Evolutionary conservation across 371 early-diverging fungal genomes (phyloP), one percentile per base, ranked within the genome.

Genomic region (Mycotypha africana): DNA sequence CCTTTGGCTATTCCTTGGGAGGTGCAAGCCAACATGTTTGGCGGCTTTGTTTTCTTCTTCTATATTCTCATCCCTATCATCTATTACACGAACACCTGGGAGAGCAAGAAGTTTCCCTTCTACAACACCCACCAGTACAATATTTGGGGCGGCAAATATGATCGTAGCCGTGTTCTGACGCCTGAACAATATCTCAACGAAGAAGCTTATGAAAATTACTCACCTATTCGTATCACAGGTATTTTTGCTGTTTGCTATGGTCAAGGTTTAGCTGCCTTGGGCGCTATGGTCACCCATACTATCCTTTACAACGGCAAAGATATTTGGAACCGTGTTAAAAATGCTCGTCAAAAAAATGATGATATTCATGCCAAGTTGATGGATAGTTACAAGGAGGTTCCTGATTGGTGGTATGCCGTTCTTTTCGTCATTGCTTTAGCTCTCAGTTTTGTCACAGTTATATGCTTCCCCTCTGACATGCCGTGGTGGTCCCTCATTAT

Each of bases 211-310:
- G 76, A 70, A 2, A 63, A 49, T 5, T 79, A 84, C 52, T 75
- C 79, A 4, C 91, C 89, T 4, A 78, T 92, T 12, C 78, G 83
- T 58, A 81, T 91, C 62, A 78, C 89, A 8, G 70, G 79, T 15
- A 80, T 78, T 52, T 89, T 91, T 61, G 88, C 88, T 20, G 65
- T 85, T 30, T 74, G 79, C 21, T 88, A 86, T 39, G 84, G 81
- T 1, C 74, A 79, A 28, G 74, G 81, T 32, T 73, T 88, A 30
- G 81, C 82, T 24, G 70, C 79, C 8, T 67, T 87, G 26, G 70
- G 79, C 15, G 79, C 88, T 1, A 72, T 79, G 12, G 65, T 88
- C 4, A 74, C 79, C n/a, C 85, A 88, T 49, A 81, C 79, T 8
- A 51, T 70, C 14, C 51, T 87, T 39, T 82, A 78, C 48, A 76